These are phyloP conservation scores for Ogataea hybrid DNA, from an alignment of 1,139 yeast species.

Conservation along the genomic window DNA sequence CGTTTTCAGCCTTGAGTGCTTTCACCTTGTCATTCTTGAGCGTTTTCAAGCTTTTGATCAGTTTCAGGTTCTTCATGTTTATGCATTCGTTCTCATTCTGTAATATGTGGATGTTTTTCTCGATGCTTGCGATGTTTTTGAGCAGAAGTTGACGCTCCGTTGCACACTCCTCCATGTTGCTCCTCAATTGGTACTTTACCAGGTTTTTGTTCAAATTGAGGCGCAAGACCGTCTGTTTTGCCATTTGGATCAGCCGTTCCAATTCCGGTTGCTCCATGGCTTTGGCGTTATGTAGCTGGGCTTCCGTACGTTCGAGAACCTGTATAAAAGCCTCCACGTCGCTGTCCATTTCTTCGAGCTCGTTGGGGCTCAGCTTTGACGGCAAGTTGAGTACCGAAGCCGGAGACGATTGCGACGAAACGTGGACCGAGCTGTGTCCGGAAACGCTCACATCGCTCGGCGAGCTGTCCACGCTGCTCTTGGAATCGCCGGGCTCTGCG, in stretches of 20 bases:
- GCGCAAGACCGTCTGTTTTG: constrained; percentile 27
- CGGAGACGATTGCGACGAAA: constrained; percentile 7
- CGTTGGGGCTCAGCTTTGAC: constrained; percentile 8
- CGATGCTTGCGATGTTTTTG: constrained; percentile 27
- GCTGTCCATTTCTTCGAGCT: constrained; percentile 35
- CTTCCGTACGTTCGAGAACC: constrained; percentile 7
- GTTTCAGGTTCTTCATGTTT: constrained; percentile 28
- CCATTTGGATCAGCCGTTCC: constrained; percentile 12
- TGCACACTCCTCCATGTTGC: constrained; percentile 26
- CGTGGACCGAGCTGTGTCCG: constrained; percentile 3
- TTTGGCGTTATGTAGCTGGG: neutral
- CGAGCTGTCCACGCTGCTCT: constrained; percentile 2
- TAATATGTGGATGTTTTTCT: constrained; percentile 25
- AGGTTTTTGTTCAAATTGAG: constrained; percentile 31
- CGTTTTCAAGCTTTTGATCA: constrained; percentile 30
- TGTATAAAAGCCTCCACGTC: constrained; percentile 25
- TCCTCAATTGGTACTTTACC: constrained; percentile 26
- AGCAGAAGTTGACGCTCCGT: constrained; percentile 29
- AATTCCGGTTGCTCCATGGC: constrained; percentile 3
- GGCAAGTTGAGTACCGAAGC: constrained; percentile 1
- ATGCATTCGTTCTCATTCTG: constrained; percentile 30
- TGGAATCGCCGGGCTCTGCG: neutral
- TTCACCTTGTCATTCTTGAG: constrained; percentile 30
- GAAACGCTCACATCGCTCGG: neutral
- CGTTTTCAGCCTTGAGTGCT: constrained; percentile 27